Conservation (phyloP, 768 basidiomycete species). For the Termitomyces sp. region DNA sequence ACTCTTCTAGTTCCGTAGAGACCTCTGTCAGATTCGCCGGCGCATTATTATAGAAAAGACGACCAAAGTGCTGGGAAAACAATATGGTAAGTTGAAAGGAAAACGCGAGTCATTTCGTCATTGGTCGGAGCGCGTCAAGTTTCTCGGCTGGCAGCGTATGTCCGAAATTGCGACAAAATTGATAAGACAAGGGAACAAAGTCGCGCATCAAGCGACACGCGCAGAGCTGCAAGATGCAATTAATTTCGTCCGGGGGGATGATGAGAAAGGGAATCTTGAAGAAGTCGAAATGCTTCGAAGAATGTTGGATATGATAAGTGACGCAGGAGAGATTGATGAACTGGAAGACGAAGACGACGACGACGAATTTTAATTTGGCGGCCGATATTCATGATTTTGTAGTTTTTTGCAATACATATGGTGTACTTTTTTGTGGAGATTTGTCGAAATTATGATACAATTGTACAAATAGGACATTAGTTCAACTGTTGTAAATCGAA, state of each 20-base stretch:
- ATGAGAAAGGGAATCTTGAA: neutral
- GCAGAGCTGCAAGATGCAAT: neutral
- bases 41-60: neutral
- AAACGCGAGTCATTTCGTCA: neutral
- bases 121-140: neutral
- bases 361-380: neutral
- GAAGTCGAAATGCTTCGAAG: neutral
- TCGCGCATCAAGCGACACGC: neutral
- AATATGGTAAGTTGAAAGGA: neutral
- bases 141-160: neutral
- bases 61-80: neutral
- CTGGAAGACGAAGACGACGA: neutral
- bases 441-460: too few relatives aligned
- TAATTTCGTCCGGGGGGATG: too few relatives aligned
- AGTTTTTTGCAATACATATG: too few relatives aligned
- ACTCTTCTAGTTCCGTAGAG: neutral
- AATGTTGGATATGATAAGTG: neutral
- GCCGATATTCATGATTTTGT: too few relatives aligned
- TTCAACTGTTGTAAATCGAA: too few relatives aligned
- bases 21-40: neutral
- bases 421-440: too few relatives aligned
- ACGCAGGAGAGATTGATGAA: neutral
- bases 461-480: too few relatives aligned
- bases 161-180: neutral
- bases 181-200: neutral